Evolutionary conservation across 106 monocot genomes (phyloP).

Genomic region (Phalaenopsis equestris): DNA sequence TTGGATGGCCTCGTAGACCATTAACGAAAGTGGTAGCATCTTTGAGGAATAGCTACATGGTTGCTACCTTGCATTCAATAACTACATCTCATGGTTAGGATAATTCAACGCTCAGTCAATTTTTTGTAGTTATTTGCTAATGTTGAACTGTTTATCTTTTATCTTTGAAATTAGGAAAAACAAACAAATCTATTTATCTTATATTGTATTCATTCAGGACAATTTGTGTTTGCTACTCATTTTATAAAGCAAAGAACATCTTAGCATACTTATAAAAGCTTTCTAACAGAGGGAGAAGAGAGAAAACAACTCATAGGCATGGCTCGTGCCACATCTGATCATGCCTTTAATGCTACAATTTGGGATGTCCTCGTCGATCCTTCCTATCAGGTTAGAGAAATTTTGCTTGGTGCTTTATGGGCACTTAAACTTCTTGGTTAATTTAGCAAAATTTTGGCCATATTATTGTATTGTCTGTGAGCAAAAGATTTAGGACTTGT

Average conservation of each 20-base stretch:
- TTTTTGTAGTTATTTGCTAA: background rate
- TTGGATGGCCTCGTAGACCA: slow-evolving; percentile 96
- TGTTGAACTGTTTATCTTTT: background rate
- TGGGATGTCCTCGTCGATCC: slow-evolving; percentile 99
- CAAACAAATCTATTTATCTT: too few species aligned
- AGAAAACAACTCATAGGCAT: slow-evolving; percentile 83
- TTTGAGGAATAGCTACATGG: slow-evolving; percentile 91
- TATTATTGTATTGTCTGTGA: background rate
- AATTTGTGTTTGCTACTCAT: background rate
- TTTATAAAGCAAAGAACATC: slow-evolving; percentile 55
- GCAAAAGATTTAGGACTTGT: background rate
- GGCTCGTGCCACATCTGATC: slow-evolving; percentile 98
- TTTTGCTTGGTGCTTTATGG: background rate
- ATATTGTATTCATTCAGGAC: background rate
- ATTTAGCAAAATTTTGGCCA: background rate
- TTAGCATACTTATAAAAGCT: slow-evolving; percentile 69
- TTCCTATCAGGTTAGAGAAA: slow-evolving; percentile 69
- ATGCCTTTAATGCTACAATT: slow-evolving; percentile 98
- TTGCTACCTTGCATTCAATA: slow-evolving; percentile 80
- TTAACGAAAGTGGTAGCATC: slow-evolving; percentile 72
- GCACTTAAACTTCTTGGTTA: background rate
- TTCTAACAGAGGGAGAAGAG: slow-evolving; percentile 74
- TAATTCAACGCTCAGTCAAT: slow-evolving; percentile 15
- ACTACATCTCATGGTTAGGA: slow-evolving; percentile 41
- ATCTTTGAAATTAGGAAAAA: too few species aligned